Evolutionary conservation across 495 filamentous ascomycete genomes (phyloP), one percentile per base, ranked within the genome.

Genomic region (Lasiosphaeria hispida): DNA sequence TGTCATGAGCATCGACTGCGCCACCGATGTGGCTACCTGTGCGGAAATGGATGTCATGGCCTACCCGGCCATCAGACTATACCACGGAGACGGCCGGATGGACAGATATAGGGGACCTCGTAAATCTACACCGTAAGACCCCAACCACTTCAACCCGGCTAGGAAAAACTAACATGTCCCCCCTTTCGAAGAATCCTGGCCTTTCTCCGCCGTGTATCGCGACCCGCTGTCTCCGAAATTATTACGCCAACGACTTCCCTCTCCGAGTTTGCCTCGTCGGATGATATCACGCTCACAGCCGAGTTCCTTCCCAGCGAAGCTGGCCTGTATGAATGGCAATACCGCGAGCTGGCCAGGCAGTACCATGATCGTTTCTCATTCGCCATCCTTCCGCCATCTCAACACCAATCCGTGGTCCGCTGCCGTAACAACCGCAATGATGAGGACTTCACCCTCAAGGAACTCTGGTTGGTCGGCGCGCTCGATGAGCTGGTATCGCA

Each of bases 41-140:
- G 38, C 57, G 41, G 63, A 74, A 48, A 62, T 73, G 52, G 65
- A 66, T 23, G 62, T 78, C 10, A 64, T 72, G 6, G 70, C 74
- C 10, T 78, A 73, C 57, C 77, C 77, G n/a, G 68, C 77, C 10
- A 60, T 80, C 9, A 65, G 74, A 10, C 59, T 75, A 11, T 77
- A 77, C 54, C 56, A 66, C 17, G 62, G 64, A 49, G 63, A 70
- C 18, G 68, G 70, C 1, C 50, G 66, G 19, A 62, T 65, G 35
- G 62, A 45, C 9, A 44, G 70, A 49, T 77, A 77, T 49, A 64
- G 70, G 57, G 74, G 74, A 11, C 65, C 68, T 15, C 67, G 72
- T 38, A 70, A 62, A 35, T 61, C 70, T 8, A 48, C 63, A 17
- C 48, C 63, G 74, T 77, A 53, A 68, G 73, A 8, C 19, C 19